Percentiles rank a stretch among this genome's conserved stretches.
Evolutionary conservation across 352 stramenopile genomes (phyloP).

Genomic region (Pythium volutum): DNA sequence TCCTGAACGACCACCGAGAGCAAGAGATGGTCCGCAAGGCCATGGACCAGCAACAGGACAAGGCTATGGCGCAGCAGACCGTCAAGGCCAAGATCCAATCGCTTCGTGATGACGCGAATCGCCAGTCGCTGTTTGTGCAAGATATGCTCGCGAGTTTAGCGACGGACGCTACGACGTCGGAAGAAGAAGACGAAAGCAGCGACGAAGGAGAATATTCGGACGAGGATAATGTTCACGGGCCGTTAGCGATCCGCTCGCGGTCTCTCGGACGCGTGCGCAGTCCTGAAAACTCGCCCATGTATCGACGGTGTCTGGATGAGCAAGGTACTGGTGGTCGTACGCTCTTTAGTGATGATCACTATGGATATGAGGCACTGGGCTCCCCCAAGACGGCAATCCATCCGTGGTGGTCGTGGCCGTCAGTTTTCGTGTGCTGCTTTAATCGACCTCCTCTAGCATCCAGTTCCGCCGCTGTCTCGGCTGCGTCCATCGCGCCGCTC

Average conservation of each 20-base stretch:
- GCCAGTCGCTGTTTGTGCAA: conserved; percentile 40
- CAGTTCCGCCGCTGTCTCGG: not conserved
- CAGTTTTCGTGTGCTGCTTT: conserved; percentile 30
- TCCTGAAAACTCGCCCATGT: conserved; percentile 70
- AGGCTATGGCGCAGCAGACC: conserved; percentile 33
- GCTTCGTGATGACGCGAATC: conserved; percentile 44
- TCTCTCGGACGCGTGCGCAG: conserved; percentile 39
- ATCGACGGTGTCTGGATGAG: conserved; percentile 17
- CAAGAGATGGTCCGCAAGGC: conserved; percentile 36
- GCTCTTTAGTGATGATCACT: conserved; percentile 8
- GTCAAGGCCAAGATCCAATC: conserved; percentile 54
- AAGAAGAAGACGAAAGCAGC: conserved; percentile 21
- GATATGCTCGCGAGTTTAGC: conserved; percentile 43
- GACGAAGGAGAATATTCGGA: not conserved
- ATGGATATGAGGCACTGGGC: not conserved
- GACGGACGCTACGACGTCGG: conserved; percentile 14
- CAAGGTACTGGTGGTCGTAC: not conserved
- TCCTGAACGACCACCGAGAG: conserved; percentile 30
- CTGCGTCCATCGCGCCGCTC: conserved; percentile 15
- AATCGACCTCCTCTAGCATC: conserved; percentile 8
- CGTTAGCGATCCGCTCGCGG: conserved; percentile 4
- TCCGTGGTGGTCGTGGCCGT: conserved; percentile 25
- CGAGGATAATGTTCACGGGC: not conserved
- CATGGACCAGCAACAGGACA: conserved; percentile 37
- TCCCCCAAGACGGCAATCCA: conserved; percentile 19